Evolutionary conservation across 1,284 basidiomycete genomes (phyloP).

Genomic region (Cutaneotrichosporon mucoides): DNA sequence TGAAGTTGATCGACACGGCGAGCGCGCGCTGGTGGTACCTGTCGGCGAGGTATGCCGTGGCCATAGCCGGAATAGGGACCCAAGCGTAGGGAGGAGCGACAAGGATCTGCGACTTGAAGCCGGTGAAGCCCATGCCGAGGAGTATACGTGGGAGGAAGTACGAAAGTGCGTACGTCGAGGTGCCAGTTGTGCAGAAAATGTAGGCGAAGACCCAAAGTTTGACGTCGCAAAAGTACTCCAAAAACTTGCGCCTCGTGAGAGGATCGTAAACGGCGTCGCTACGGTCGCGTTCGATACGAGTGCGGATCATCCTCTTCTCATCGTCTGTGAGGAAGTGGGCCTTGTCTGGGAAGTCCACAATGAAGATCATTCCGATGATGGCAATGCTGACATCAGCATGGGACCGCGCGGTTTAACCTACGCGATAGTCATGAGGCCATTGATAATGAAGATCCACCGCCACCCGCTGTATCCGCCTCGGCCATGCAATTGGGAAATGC

Average conservation of each 20-base stretch:
- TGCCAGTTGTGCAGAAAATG: constrained; percentile 33
- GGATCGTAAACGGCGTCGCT: constrained; percentile 48
- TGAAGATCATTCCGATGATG: background rate
- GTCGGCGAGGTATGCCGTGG: constrained; percentile 44
- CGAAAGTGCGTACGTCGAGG: constrained; percentile 22
- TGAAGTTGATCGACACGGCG: constrained; percentile 12
- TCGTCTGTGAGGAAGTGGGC: constrained; percentile 12
- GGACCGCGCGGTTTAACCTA: background rate
- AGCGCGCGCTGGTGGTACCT: constrained; percentile 17
- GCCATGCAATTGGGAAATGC: constrained; percentile 10
- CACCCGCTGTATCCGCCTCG: constrained; percentile 10
- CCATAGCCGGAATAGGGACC: constrained; percentile 42
- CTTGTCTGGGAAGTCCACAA: constrained; percentile 20
- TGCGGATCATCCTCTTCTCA: constrained; percentile 9
- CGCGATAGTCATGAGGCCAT: constrained; percentile 9
- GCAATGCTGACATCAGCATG: constrained; percentile 10
- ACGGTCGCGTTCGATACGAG: constrained; percentile 17
- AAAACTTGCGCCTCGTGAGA: constrained; percentile 40
- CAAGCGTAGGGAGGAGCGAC: constrained; percentile 50
- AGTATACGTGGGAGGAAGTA: constrained; percentile 52
- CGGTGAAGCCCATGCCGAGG: constrained; percentile 43
- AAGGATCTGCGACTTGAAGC: constrained; percentile 37
- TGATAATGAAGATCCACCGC: constrained; percentile 15
- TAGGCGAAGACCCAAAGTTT: constrained; percentile 51
- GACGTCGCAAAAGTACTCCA: constrained; percentile 42